These are phyloP conservation scores for Lizonia empirigonia DNA, from an alignment of 2,329 filamentous ascomycete species.

Conservation along the genomic window DNA sequence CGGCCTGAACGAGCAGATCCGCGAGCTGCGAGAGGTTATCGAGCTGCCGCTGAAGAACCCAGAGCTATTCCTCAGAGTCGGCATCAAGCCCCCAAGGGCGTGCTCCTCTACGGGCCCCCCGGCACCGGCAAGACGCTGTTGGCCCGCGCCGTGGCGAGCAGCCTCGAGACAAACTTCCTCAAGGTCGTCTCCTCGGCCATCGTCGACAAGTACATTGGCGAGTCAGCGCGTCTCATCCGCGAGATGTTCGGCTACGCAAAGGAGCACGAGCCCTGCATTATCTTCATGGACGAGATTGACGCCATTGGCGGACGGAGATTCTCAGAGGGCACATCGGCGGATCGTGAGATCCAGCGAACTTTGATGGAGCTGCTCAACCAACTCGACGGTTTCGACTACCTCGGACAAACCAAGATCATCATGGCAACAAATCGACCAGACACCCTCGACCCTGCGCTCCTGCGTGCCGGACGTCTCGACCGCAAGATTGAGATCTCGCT, in stretches of 20 bases:
- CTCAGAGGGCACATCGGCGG: constrained; percentile 94
- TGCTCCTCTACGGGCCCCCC: constrained; percentile 92
- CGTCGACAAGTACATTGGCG: constrained; percentile 99
- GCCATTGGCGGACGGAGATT: constrained; percentile 96
- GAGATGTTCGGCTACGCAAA: constrained; percentile 99
- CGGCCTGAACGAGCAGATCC: constrained; percentile 96
- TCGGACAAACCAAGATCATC: constrained; percentile 99
- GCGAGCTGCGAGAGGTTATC: constrained; percentile 96
- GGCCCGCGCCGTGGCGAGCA: constrained; percentile 92
- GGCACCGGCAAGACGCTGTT: constrained; percentile 96
- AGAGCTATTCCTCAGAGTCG: constrained; percentile 93
- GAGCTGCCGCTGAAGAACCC: constrained; percentile 98
- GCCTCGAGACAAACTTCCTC: constrained; percentile 95
- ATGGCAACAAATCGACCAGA: constrained; percentile 99
- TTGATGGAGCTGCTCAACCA: constrained; percentile 99
- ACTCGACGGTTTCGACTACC: constrained; percentile 97
- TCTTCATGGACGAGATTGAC: constrained; percentile 99
- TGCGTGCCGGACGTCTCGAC: constrained; percentile 91
- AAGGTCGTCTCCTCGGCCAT: constrained; percentile 99
- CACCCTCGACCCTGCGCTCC: constrained; percentile 88
- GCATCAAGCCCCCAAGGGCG: constrained; percentile 99
- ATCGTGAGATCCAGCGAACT: constrained; percentile 97
- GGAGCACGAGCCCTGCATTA: constrained; percentile 99
- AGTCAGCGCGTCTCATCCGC: constrained; percentile 93
- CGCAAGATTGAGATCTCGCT: constrained; percentile 97